These are phyloP conservation scores for Gloeopeniophorella convolvens DNA, from an alignment of 768 basidiomycete species.

Conservation along the genomic window DNA sequence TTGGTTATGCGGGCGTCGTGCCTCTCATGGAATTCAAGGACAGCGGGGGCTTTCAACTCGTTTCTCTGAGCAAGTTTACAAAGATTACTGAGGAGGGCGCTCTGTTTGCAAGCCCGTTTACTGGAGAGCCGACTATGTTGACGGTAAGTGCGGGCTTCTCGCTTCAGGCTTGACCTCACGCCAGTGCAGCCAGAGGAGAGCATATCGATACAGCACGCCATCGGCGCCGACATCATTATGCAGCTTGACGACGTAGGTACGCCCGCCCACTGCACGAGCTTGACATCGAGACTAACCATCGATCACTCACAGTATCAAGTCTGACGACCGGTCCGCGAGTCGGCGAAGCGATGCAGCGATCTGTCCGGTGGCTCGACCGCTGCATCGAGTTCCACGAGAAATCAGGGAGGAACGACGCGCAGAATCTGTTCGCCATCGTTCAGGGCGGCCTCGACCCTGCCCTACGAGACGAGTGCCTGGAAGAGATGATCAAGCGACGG, in stretches of 20 bases:
- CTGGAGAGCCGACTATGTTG: slow-evolving; percentile 81
- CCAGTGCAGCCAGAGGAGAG: slow-evolving; percentile 74
- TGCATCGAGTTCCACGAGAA: slow-evolving; percentile 72
- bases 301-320: slow-evolving; percentile 55
- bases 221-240: slow-evolving; percentile 94
- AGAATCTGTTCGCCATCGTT: slow-evolving; percentile 89
- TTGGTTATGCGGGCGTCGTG: not conserved
- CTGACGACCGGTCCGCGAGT: slow-evolving; percentile 76
- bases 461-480: slow-evolving; percentile 69
- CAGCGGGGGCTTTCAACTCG: slow-evolving; percentile 86
- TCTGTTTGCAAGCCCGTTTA: slow-evolving; percentile 77
- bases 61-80: slow-evolving; percentile 78
- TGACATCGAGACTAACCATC: not conserved
- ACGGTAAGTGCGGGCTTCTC: slow-evolving; percentile 42
- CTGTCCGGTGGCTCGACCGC: slow-evolving; percentile 84
- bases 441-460: slow-evolving; percentile 76
- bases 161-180: not conserved
- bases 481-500: slow-evolving; percentile 74
- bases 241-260: slow-evolving; percentile 86
- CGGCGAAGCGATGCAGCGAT: slow-evolving; percentile 82
- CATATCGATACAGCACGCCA: slow-evolving; percentile 83
- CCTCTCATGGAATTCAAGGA: slow-evolving; percentile 41
- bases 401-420: slow-evolving; percentile 55
- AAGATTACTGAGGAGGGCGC: slow-evolving; percentile 88
- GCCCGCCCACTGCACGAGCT: slow-evolving; percentile 26